These are phyloP conservation scores for Sphagnurus paluster DNA, from an alignment of 1,284 basidiomycete species.

Conservation along the genomic window DNA sequence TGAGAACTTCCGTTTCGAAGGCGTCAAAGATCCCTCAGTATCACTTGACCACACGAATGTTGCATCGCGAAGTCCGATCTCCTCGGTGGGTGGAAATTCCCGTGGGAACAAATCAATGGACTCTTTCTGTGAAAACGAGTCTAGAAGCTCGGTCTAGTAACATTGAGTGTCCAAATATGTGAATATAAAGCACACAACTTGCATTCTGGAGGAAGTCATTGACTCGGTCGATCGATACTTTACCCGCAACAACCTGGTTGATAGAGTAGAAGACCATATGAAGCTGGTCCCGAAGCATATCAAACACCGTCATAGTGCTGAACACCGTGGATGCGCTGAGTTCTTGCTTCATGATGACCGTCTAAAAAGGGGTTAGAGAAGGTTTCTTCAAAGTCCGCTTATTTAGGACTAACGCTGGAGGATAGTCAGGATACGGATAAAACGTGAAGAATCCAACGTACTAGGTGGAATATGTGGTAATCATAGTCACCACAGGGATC, in stretches of 20 bases:
- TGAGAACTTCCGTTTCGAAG: constrained; percentile 41
- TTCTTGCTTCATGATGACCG: constrained; percentile 37
- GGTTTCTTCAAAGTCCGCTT: constrained; percentile 9
- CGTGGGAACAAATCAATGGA: constrained; percentile 20
- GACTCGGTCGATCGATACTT: constrained; percentile 23
- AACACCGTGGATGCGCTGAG: constrained; percentile 41
- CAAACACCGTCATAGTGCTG: constrained; percentile 45
- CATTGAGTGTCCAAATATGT: neutral
- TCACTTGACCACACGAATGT: constrained; percentile 45
- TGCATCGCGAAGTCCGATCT: constrained; percentile 42
- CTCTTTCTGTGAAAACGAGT: constrained; percentile 37
- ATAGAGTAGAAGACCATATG: constrained; percentile 30
- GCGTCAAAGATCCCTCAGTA: constrained; percentile 28
- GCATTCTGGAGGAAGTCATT: constrained; percentile 30
- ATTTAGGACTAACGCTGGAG: constrained; percentile 24
- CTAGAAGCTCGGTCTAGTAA: constrained; percentile 52
- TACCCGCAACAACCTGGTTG: constrained; percentile 23
- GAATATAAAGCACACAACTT: constrained; percentile 10
- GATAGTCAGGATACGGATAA: neutral
- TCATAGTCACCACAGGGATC: constrained; percentile 67
- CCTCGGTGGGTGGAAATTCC: constrained; percentile 7
- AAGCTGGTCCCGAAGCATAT: constrained; percentile 41
- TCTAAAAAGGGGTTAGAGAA: constrained; percentile 27
- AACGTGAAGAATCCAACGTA: constrained; percentile 10
- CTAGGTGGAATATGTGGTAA: constrained; percentile 65